Percentiles rank a stretch among this genome's conserved stretches.
Evolutionary conservation across 1,139 yeast genomes (phyloP).

Genomic region (Kazachstania sp.): DNA sequence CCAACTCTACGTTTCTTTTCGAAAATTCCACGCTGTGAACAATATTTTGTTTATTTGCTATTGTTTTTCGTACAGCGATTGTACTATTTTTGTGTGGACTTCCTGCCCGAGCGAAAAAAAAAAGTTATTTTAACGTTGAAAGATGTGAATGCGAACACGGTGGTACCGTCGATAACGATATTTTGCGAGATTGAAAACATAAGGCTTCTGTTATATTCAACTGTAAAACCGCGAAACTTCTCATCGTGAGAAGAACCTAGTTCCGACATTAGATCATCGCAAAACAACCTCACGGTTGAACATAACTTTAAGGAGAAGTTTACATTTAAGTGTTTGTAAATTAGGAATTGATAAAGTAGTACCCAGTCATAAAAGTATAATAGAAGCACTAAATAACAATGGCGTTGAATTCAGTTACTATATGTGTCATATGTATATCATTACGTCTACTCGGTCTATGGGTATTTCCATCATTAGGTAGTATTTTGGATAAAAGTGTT

Average conservation of each 20-base stretch:
- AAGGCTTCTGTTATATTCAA: too few species aligned
- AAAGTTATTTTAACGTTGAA: background rate
- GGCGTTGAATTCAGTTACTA: background rate
- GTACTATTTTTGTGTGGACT: background rate
- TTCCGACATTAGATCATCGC: too few species aligned
- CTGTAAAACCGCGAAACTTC: too few species aligned
- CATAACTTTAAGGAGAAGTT: too few species aligned
- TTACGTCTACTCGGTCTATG: constrained; percentile 10
- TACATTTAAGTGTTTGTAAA: too few species aligned
- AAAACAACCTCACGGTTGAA: too few species aligned
- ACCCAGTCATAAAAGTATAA: too few species aligned
- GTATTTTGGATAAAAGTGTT: constrained; percentile 44
- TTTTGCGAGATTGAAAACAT: too few species aligned
- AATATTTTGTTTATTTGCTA: background rate
- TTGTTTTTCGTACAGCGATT: background rate
- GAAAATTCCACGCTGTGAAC: background rate
- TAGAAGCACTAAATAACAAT: background rate
- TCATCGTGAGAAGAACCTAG: too few species aligned
- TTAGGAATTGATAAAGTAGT: too few species aligned
- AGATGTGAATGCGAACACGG: background rate
- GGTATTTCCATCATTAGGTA: constrained; percentile 23
- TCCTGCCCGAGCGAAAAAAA: background rate
- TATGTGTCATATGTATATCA: constrained; percentile 1
- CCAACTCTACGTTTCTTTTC: background rate
- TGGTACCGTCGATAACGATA: background rate